These are phyloP conservation scores for Xerocomus potaroensis DNA, from an alignment of 768 basidiomycete genomes.

Conservation along the genomic window DNA sequence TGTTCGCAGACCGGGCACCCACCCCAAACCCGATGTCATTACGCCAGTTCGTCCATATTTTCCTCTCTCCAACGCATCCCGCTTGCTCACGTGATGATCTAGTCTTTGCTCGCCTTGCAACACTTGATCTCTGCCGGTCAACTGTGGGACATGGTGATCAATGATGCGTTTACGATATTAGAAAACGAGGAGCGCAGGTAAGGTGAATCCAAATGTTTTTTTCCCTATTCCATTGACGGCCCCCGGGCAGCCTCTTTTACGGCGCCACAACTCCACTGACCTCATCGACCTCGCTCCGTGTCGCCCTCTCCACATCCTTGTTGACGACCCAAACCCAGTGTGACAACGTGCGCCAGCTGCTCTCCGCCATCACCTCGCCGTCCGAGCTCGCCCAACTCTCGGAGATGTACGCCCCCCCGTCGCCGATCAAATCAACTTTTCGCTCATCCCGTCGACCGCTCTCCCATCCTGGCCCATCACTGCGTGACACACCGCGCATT, in stretches of 20 bases:
- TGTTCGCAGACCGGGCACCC: slow-evolving; percentile 30
- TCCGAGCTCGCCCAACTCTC: slow-evolving; percentile 69
- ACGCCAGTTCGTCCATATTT: slow-evolving; percentile 42
- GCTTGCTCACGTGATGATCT: slow-evolving; percentile 5
- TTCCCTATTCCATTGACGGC: not conserved
- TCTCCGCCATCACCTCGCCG: slow-evolving; percentile 72
- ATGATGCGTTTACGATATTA: slow-evolving; percentile 59
- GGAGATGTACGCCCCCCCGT: slow-evolving; percentile 87
- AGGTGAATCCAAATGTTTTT: slow-evolving; percentile 9
- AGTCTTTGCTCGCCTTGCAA: slow-evolving; percentile 66
- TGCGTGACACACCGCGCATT: slow-evolving; percentile 11
- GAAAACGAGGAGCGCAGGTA: slow-evolving; percentile 72
- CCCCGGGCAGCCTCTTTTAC: slow-evolving; percentile 32
- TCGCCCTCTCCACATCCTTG: slow-evolving; percentile 69
- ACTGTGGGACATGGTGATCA: slow-evolving; percentile 70
- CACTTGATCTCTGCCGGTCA: slow-evolving; percentile 64
- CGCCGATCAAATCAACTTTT: slow-evolving; percentile 39
- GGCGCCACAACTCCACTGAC: slow-evolving; percentile 38
- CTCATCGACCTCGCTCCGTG: slow-evolving; percentile 42
- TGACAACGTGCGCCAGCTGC: slow-evolving; percentile 75
- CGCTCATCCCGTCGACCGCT: slow-evolving; percentile 39
- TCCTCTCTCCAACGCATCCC: not conserved
- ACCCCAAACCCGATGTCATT: slow-evolving; percentile 45
- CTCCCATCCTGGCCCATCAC: slow-evolving; percentile 37
- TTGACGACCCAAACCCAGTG: slow-evolving; percentile 75